phyloP scores from a whole-genome alignment of 345 rosid genomes.

The Boechera stricta region DNA sequence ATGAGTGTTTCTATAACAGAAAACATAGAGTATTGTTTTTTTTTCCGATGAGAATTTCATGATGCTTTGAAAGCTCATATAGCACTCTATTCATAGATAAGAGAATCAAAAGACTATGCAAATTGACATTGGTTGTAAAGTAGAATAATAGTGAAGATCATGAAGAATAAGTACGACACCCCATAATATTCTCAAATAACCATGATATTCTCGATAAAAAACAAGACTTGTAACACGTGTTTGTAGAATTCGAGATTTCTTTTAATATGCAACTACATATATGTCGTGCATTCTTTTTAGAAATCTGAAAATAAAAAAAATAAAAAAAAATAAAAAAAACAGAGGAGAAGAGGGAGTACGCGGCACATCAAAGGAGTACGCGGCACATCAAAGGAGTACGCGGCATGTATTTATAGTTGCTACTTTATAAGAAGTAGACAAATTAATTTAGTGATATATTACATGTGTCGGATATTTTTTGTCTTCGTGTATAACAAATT shows the following conservation, averaged over 20 bases:
- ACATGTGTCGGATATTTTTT: too few relatives aligned
- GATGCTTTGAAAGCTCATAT: neutral
- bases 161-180: slow-evolving; percentile 23
- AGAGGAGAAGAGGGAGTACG: too few relatives aligned
- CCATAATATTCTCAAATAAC: slow-evolving; percentile 21
- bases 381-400: too few relatives aligned
- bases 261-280: neutral
- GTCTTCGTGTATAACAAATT: too few relatives aligned
- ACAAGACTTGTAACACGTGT: neutral
- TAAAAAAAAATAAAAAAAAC: too few relatives aligned
- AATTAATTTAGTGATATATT: too few relatives aligned
- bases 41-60: neutral
- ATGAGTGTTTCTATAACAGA: neutral
- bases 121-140: slow-evolving; percentile 15
- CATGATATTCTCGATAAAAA: slow-evolving; percentile 10
- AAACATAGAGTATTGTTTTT: neutral
- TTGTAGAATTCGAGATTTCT: neutral
- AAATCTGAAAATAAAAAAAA: too few relatives aligned
- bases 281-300: too few relatives aligned
- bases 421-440: too few relatives aligned
- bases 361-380: too few relatives aligned
- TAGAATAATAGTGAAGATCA: slow-evolving; percentile 22
- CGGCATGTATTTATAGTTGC: too few relatives aligned
- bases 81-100: neutral
- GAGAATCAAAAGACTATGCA: slow-evolving; percentile 26